phyloP scores from a whole-genome alignment of 2,329 filamentous ascomycete genomes.

The Xylariaceae sp. region DNA sequence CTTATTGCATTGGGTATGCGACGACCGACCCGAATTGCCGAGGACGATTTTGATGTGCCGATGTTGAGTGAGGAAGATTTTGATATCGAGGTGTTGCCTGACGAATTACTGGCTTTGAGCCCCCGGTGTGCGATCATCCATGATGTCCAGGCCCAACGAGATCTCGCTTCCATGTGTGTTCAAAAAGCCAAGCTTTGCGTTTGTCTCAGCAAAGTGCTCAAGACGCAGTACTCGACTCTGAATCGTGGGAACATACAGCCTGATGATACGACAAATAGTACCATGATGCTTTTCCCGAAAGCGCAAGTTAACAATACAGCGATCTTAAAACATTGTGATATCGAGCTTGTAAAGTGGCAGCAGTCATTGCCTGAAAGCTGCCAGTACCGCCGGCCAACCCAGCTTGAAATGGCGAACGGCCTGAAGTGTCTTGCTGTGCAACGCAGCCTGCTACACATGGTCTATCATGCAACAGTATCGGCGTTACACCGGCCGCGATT shows the following conservation, averaged over 20 bases:
- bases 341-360: slow-evolving; percentile 74
- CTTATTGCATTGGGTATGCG: slow-evolving; percentile 92
- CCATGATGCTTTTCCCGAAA: slow-evolving; percentile 89
- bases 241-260: slow-evolving; percentile 78
- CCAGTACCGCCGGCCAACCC: slow-evolving; percentile 57
- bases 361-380: slow-evolving; percentile 67
- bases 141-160: slow-evolving; percentile 67
- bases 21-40: slow-evolving; percentile 85
- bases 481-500: slow-evolving; percentile 90
- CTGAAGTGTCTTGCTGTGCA: slow-evolving; percentile 63
- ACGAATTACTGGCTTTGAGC: slow-evolving; percentile 65
- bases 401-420: slow-evolving; percentile 56
- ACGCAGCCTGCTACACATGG: slow-evolving; percentile 84
- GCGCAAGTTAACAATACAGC: slow-evolving; percentile 79
- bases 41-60: slow-evolving; percentile 88
- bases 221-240: slow-evolving; percentile 86
- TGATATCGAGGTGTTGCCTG: slow-evolving; percentile 65
- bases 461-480: slow-evolving; percentile 87
- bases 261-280: slow-evolving; percentile 69
- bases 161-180: slow-evolving; percentile 84
- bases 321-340: slow-evolving; percentile 74
- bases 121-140: slow-evolving; percentile 66
- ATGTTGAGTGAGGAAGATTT: slow-evolving; percentile 86
- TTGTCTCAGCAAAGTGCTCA: slow-evolving; percentile 83
- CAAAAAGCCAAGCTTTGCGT: slow-evolving; percentile 87